Evolutionary conservation across 371 early-diverging fungal genomes (phyloP).

Genomic region (Blakeslea trispora): DNA sequence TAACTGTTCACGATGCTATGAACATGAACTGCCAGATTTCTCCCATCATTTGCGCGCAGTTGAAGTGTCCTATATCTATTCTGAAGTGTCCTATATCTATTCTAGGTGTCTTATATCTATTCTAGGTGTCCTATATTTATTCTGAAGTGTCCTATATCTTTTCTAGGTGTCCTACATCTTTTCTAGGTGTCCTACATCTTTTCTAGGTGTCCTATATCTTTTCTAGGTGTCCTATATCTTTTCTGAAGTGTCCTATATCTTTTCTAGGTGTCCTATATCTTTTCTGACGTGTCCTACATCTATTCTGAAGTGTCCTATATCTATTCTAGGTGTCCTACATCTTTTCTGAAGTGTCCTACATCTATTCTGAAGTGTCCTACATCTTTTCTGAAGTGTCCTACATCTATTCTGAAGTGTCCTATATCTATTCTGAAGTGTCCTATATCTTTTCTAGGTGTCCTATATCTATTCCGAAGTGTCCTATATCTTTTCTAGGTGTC

Average conservation of each 20-base stretch:
- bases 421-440: constrained; percentile 5
- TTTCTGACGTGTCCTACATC: constrained; percentile 5
- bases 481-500: neutral
- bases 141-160: constrained; percentile 8
- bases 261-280: constrained; percentile 8
- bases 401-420: constrained; percentile 1
- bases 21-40: constrained; percentile 20
- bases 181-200: constrained; percentile 6
- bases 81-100: constrained; percentile 12
- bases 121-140: constrained; percentile 1
- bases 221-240: constrained; percentile 7
- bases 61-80: constrained; percentile 15
- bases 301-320: constrained; percentile 7
- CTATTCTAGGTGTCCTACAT: constrained; percentile 4
- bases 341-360: constrained; percentile 9
- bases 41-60: constrained; percentile 20
- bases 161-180: constrained; percentile 8
- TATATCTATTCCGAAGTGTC: neutral
- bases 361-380: constrained; percentile 7
- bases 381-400: constrained; percentile 5
- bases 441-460: neutral
- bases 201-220: constrained; percentile 9
- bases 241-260: constrained; percentile 8
- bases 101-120: constrained; percentile 7
- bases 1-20: constrained; percentile 21